A percentile compares a stretch with the other conserved stretches of the same genome.
Conservation (phyloP, 2,329 filamentous ascomycete species). For the Beauveria sp. region DNA sequence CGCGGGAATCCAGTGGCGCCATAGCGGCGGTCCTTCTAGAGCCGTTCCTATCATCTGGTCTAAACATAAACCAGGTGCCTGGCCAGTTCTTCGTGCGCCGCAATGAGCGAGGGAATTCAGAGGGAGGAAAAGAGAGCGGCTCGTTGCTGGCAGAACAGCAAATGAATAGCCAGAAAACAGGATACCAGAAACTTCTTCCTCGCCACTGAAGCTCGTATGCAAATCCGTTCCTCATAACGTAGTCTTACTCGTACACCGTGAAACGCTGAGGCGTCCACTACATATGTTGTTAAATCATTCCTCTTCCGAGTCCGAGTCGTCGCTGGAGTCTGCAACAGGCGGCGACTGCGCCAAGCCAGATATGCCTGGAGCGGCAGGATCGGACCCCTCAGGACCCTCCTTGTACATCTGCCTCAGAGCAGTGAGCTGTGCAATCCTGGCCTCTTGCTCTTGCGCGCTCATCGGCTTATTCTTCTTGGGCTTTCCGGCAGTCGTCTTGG, state of each 20-base stretch:
- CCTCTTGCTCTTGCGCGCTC: constrained; percentile 62
- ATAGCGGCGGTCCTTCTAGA: not conserved
- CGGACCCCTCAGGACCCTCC: constrained; percentile 23
- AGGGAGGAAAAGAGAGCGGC: not conserved
- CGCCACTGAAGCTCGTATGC: constrained; percentile 1
- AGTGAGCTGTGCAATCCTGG: constrained; percentile 53
- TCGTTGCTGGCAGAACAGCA: not conserved
- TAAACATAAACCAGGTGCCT: not conserved
- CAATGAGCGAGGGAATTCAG: not conserved
- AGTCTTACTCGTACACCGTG: constrained; percentile 9
- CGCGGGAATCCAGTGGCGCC: not conserved
- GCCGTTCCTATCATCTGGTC: not conserved
- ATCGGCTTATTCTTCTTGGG: constrained; percentile 70
- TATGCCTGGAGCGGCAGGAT: constrained; percentile 19
- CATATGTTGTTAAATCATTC: constrained; percentile 25
- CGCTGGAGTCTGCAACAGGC: constrained; percentile 28
- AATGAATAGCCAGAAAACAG: not conserved
- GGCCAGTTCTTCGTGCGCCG: not conserved
- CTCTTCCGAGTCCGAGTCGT: constrained; percentile 41
- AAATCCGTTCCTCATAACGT: constrained; percentile 9
- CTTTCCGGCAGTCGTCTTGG: constrained; percentile 35
- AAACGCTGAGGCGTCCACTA: not conserved
- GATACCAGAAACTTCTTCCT: not conserved
- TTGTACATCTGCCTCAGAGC: constrained; percentile 40
- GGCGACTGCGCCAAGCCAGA: constrained; percentile 16